phyloP scores from a whole-genome alignment of 257 asterid species.

The Scutellaria minor region DNA sequence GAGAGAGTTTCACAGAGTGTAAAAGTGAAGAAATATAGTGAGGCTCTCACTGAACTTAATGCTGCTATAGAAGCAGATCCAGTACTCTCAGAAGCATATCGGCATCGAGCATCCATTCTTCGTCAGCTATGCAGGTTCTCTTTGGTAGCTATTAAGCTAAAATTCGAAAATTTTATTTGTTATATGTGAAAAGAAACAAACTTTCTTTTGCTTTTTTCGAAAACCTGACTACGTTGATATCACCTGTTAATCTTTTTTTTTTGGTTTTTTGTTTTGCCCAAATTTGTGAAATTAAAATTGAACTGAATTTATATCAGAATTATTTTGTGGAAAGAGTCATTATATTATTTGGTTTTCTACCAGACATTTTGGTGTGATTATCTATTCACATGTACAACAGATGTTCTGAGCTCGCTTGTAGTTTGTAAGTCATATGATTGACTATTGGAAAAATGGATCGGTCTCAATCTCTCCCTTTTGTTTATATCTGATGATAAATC shows the following conservation, averaged over 20 bases:
- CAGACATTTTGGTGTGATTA: slow-evolving; percentile 2
- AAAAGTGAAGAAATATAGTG: slow-evolving; percentile 69
- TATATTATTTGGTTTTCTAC: not conserved
- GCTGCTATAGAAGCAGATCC: slow-evolving; percentile 86
- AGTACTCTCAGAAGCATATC: slow-evolving; percentile 73
- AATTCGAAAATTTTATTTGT: not conserved
- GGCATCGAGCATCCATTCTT: slow-evolving; percentile 71
- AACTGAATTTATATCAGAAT: not conserved
- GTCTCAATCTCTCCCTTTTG: slow-evolving; percentile 13
- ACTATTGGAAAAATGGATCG: slow-evolving; percentile 1
- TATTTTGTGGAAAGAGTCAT: not conserved
- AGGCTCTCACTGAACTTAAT: slow-evolving; percentile 74
- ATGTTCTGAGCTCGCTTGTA: not conserved
- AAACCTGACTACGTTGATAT: not conserved
- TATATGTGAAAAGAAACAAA: not conserved
- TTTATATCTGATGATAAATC: slow-evolving; percentile 40
- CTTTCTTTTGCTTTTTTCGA: not conserved
- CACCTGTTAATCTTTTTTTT: not conserved
- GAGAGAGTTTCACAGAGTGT: slow-evolving; percentile 77
- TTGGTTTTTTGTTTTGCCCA: not conserved
- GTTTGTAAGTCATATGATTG: not conserved
- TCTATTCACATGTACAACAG: not conserved
- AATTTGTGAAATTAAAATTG: not conserved
- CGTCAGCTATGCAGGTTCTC: slow-evolving; percentile 84
- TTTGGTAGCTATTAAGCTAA: slow-evolving; percentile 24